A percentile compares a stretch with the other conserved stretches of the same genome.
Evolutionary conservation across 2,329 filamentous ascomycete genomes (phyloP).

Genomic region (Microcera coccophila): DNA sequence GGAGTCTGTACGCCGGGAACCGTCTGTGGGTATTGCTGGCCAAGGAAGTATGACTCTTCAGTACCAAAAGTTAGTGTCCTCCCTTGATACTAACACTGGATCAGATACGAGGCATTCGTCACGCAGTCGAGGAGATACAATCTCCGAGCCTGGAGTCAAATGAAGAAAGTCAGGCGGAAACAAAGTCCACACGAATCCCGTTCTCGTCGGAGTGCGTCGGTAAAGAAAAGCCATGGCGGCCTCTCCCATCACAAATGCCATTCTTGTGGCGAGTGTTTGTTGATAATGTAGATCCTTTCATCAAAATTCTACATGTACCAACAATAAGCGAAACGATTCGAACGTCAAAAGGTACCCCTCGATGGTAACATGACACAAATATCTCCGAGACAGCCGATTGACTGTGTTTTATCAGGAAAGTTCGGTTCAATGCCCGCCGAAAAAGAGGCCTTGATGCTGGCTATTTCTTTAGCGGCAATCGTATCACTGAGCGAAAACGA

Average conservation of each 20-base stretch:
- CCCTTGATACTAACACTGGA: too few relatives aligned
- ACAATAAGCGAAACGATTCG: constrained; percentile 6
- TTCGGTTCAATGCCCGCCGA: constrained; percentile 1
- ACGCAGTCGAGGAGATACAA: neutral
- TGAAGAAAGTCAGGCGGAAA: neutral
- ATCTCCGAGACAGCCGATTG: neutral
- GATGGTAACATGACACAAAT: constrained; percentile 3
- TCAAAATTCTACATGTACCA: constrained; percentile 13
- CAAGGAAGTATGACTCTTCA: neutral
- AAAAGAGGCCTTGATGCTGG: constrained; percentile 12
- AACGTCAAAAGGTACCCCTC: neutral
- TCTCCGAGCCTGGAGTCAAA: neutral
- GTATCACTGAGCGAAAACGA: constrained; percentile 10
- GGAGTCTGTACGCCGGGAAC: neutral
- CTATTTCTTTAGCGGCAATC: constrained; percentile 12
- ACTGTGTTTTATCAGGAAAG: neutral
- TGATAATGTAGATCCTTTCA: constrained; percentile 12
- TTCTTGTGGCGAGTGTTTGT: constrained; percentile 15
- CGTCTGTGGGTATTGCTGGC: neutral
- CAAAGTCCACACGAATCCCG: neutral
- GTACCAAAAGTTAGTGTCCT: too few relatives aligned
- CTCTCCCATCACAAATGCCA: constrained; percentile 11
- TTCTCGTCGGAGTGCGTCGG: neutral
- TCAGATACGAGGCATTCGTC: neutral
- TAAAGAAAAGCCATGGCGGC: neutral